Base-by-base conservation (phyloP, 2,329 filamentous ascomycete species). In the Arthroderma sp. region DNA sequence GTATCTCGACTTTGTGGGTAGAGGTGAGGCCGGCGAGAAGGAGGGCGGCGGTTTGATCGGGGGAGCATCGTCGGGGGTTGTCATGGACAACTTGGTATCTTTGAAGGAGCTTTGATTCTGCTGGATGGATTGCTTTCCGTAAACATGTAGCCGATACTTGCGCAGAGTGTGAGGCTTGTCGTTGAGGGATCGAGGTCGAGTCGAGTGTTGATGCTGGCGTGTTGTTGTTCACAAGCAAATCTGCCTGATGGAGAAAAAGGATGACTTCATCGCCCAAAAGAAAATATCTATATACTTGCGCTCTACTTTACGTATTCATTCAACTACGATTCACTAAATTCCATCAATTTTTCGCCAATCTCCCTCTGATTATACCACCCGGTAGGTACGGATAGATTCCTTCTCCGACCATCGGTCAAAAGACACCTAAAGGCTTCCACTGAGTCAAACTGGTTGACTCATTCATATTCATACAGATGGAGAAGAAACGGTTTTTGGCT, bases 1-100 rank as follows among this genome's bases (percentile, higher is more conserved):
- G 56, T 72, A 74, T 68, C 84, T 81, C 62, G 77, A 75, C 73
- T 84, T 87, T 62, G 82, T 79, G 59, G 83, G 71, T 58, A 72
- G 70, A 67, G 79, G 74, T 59, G 84, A 81, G 64, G 84, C 83
- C 67, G 82, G 75, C 66, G 86, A 84, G 71, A 86, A 79, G 66
- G 84, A 81, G 71, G 84, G 82, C 72, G 86, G 80, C 70, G 84
- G 82, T 72, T 85, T 81, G 74, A 81, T 77, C 66, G 81, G 78
- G 67, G 79, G 75, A 75, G 77, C 82, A 82, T 85, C 76, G 70
- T 80, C 76, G 69, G 80, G 75, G 72, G 82, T 79, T 80, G 83
- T 83, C 85, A 88, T 88, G 76, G 78, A 81, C 71, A 69, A 65
- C 68, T 66, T 63, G 60, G 56, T 57, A 31, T 55, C 9, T 21